Percentiles rank a stretch among this genome's conserved stretches.
These are phyloP conservation scores for Sutorius australiensis DNA, from an alignment of 768 basidiomycete species.

Conservation along the genomic window DNA sequence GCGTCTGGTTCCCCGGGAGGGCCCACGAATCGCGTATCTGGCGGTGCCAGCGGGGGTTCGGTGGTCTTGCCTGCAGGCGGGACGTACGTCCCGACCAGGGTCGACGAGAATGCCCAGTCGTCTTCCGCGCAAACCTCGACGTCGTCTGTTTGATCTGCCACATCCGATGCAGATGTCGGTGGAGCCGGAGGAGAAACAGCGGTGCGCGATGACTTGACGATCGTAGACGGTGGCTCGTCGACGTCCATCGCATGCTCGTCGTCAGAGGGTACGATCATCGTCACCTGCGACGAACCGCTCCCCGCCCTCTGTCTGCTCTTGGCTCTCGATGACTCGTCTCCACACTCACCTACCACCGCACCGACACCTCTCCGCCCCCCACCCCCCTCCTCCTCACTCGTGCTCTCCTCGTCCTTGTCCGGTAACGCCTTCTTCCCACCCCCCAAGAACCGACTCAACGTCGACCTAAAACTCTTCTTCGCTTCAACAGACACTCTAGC, in stretches of 20 bases:
- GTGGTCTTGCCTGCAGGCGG: conserved; percentile 12
- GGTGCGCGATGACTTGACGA: conserved; percentile 9
- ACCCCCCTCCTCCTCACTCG: conserved; percentile 9
- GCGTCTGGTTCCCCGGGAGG: background rate
- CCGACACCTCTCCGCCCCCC: background rate
- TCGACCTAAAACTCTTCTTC: conserved; percentile 40
- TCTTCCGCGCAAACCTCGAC: conserved; percentile 10
- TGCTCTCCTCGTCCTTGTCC: conserved; percentile 16
- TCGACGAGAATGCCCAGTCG: conserved; percentile 23
- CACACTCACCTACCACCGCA: no score
- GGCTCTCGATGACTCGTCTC: background rate
- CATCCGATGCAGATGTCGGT: background rate
- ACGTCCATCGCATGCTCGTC: conserved; percentile 28
- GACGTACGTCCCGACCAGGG: conserved; percentile 22
- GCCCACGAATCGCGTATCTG: background rate
- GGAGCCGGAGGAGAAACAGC: background rate
- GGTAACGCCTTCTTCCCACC: conserved; percentile 35
- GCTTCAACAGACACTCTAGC: conserved; percentile 21
- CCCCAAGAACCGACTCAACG: conserved; percentile 52
- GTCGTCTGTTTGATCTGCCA: background rate
- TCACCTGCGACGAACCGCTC: conserved; percentile 17
- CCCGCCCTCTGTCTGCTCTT: conserved; percentile 11
- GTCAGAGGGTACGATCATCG: conserved; percentile 20
- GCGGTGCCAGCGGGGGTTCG: conserved; percentile 1
- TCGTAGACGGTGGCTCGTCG: conserved; percentile 19